Evolutionary conservation across 495 filamentous ascomycete species (phyloP), one percentile per base, ranked within the genome.

Genomic region (Echria macrotheca): DNA sequence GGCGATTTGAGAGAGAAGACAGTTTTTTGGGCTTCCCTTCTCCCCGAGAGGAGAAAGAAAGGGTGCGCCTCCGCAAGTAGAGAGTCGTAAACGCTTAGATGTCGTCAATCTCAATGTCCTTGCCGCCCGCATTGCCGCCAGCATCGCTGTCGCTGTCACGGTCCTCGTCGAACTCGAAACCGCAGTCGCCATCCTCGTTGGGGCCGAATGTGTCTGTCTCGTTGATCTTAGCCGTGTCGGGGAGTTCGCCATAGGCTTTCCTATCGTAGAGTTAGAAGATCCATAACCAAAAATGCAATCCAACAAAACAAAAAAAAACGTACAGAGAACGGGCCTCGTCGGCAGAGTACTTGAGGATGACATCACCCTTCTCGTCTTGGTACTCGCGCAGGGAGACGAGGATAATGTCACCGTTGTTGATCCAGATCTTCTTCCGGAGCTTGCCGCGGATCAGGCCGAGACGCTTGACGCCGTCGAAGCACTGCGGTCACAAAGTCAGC

Each of bases 331-430:
- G 82, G 54, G 94, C 93, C 79, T 98, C 93, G 59, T 98, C 93
- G 71, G 93, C 89, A 38, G 82, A 86, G 79, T 98, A 98, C 76
- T 98, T 98, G 69, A 96, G 83, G 73, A 98, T 96, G 37, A 98
- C 93, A 66, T 98, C 93, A 57, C 90, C 93, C 77, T 98, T 98
- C 71, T 95, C 89, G 69, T 96, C 93, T 68, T 98, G 93, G 73
- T 96, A 98, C 71, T 97, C 94, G 58, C 93, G 89, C 29, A 98
- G 86, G 5, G 87, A 93, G 38, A 98, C 82, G 12, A 98, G 82
- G 68, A 98, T 96, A 69, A 98, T 97, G 64, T 98, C 93, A 69
- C 93, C 91, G 73, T 95, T 89, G 77, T 96, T 97, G 81, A 95
- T 97, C 89, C 89, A 94, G 65, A 82, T 79, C 77, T 98, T 98